A percentile compares a stretch with the other conserved stretches of the same genome.
phyloP scores from a whole-genome alignment of 345 rosid genomes.

The Microthlaspi erraticum region DNA sequence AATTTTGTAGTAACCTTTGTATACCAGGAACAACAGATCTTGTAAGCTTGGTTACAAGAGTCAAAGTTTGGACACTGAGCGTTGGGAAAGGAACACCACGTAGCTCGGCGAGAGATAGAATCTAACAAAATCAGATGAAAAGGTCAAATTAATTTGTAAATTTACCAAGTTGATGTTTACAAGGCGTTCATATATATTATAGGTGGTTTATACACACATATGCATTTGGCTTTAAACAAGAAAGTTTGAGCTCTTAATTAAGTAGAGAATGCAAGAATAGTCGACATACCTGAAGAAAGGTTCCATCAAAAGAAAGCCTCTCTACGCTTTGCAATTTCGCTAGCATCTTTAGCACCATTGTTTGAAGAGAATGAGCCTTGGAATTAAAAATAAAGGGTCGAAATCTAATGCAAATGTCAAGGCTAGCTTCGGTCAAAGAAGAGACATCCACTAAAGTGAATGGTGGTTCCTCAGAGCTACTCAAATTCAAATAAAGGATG shows the following conservation, averaged over 20 bases:
- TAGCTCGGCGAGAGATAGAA: constrained; percentile 12
- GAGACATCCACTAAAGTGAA: constrained; percentile 16
- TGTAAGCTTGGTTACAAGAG: neutral
- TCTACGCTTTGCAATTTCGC: constrained; percentile 4
- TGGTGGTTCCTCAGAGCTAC: neutral
- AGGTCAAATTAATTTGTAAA: too few species aligned
- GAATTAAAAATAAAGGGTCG: too few species aligned
- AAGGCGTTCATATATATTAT: too few species aligned
- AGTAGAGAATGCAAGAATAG: neutral
- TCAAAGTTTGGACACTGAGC: constrained; percentile 14
- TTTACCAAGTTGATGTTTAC: too few species aligned
- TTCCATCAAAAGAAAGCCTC: constrained; percentile 15
- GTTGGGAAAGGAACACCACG: constrained; percentile 16
- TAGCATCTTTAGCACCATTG: constrained; percentile 10
- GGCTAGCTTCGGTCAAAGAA: constrained; percentile 11
- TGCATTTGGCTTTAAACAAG: too few species aligned
- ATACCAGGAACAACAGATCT: constrained; percentile 31
- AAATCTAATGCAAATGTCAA: neutral
- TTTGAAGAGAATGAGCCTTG: neutral
- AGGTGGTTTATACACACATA: too few species aligned
- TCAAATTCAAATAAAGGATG: neutral
- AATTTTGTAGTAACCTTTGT: constrained; percentile 26
- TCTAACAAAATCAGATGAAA: neutral
- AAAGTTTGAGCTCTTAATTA: too few species aligned
- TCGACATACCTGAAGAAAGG: constrained; percentile 12